Percentiles rank a stretch among this genome's conserved stretches.
Evolutionary conservation across 2,329 filamentous ascomycete species (phyloP).

Genomic region (Alternaria atra): DNA sequence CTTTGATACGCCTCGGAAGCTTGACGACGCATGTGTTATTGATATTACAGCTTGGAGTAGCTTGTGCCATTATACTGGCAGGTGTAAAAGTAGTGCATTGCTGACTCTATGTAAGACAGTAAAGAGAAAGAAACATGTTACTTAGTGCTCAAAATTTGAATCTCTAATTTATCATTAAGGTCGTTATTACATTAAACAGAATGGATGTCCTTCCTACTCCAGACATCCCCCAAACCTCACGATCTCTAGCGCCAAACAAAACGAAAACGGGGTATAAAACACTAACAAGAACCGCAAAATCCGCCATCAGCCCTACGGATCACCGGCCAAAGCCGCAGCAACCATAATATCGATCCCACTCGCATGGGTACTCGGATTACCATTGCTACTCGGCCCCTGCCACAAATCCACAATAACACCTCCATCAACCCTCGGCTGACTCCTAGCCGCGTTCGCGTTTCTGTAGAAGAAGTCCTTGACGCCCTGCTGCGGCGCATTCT

Average conservation of each 20-base stretch:
- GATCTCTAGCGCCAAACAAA: slow-evolving; percentile 1
- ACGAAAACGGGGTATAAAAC: slow-evolving; percentile 13
- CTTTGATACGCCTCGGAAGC: too few relatives aligned
- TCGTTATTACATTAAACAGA: slow-evolving; percentile 15
- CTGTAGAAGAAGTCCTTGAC: slow-evolving; percentile 42
- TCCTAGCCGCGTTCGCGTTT: slow-evolving; percentile 47
- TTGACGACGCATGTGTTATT: too few relatives aligned
- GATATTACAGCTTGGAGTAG: too few relatives aligned
- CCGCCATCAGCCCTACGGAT: slow-evolving; percentile 3
- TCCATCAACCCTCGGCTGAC: slow-evolving; percentile 41
- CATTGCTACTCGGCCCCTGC: slow-evolving; percentile 64
- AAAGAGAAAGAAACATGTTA: neutral
- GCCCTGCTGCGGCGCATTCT: slow-evolving; percentile 31
- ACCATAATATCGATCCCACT: slow-evolving; percentile 72
- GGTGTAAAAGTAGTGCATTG: neutral
- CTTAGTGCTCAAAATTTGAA: neutral
- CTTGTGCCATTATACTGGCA: too few relatives aligned
- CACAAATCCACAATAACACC: slow-evolving; percentile 66
- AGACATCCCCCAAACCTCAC: neutral
- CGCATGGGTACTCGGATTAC: slow-evolving; percentile 67
- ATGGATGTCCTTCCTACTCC: neutral
- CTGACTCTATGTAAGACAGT: neutral
- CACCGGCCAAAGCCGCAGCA: slow-evolving; percentile 50
- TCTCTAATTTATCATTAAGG: neutral
- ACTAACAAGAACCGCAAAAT: slow-evolving; percentile 1